Base-by-base conservation (phyloP, 176 grass and related monocot genomes). In the Cenchrus americanus region DNA sequence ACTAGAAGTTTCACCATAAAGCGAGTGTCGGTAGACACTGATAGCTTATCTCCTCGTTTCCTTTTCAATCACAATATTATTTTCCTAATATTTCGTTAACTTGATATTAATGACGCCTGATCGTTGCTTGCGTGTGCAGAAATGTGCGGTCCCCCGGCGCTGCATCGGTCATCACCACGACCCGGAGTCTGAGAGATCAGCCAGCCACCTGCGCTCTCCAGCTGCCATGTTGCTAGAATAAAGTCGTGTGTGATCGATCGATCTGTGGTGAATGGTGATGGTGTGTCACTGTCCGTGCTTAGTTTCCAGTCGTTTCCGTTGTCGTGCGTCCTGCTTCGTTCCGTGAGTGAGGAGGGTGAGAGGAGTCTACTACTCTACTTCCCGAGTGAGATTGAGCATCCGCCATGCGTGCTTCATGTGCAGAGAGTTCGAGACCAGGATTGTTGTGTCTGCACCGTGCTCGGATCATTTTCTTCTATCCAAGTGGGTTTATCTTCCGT, bases 141-240 rank as follows among this genome's bases (percentile, higher is more conserved):
- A 78, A 90, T 63, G 71, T 21, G 55, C 27, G 15, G 37, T 11
- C 44, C 77, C 43, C 77, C 53, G 78, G 40, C 64, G 57, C 79
- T 78, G 88, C 79, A 78, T 60, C 50, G 37, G 73, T 78, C 83
- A 57, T 76, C 88, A 49, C 73, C 73, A 2, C n/a, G 83, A 59
- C 77, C 26, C 12, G 57, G 81, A 84, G 59, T 47, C 65, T 66
- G 75, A 76, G 83, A 71, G 71, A 70, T 77, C 77, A 63, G 65
- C 47, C 47, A 49, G 10, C 65, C 71, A 26, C 57, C 37, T 59
- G 50, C 58, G 70, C 66, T 53, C 34, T 12, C 15, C 70, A 53
- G 23, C 68, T 27, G 71, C 55, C 62, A 71, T 76, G 82, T 81
- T 73, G 43, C 17, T 89, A 77, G 78, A 89, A 90, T 81, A 90